A percentile compares a stretch with the other conserved stretches of the same genome.
phyloP scores from a whole-genome alignment of 2,329 filamentous ascomycete genomes.

The Helminthosporium solani region DNA sequence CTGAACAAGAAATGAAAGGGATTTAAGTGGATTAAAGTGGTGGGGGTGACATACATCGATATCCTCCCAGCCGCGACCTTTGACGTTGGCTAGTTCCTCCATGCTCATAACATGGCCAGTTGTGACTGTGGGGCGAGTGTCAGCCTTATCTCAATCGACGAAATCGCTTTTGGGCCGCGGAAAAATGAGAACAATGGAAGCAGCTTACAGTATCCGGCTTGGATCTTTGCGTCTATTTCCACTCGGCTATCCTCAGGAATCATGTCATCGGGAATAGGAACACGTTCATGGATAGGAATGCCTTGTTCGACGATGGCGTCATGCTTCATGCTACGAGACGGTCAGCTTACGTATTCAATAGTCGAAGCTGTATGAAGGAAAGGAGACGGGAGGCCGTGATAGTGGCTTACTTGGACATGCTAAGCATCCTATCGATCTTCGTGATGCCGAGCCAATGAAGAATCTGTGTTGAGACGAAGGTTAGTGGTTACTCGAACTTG shows the following conservation, averaged over 20 bases:
- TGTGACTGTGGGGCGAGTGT: constrained; percentile 57
- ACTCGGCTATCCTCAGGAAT: constrained; percentile 93
- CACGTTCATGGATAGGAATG: constrained; percentile 83
- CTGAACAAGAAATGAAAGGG: no score
- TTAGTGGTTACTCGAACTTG: constrained; percentile 14
- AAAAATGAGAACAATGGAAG: not conserved
- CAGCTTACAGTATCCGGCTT: constrained; percentile 73
- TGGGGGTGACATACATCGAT: constrained; percentile 55
- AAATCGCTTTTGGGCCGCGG: not conserved
- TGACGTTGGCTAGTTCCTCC: constrained; percentile 80
- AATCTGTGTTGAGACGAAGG: constrained; percentile 51
- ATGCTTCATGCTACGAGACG: constrained; percentile 72
- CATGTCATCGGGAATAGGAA: constrained; percentile 89
- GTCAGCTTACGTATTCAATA: constrained; percentile 7
- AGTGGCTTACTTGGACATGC: constrained; percentile 82
- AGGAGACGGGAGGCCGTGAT: not conserved
- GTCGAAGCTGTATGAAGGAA: constrained; percentile 1
- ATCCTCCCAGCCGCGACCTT: constrained; percentile 89
- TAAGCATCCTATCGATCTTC: constrained; percentile 97
- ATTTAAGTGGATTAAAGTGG: not conserved
- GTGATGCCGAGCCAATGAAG: constrained; percentile 97
- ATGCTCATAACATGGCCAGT: constrained; percentile 85
- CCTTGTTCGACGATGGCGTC: constrained; percentile 84
- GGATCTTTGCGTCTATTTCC: constrained; percentile 99
- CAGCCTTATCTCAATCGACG: constrained; percentile 16